These are phyloP conservation scores for Wickerhamiella infanticola DNA, from an alignment of 1,139 yeast genomes.

Conservation along the genomic window DNA sequence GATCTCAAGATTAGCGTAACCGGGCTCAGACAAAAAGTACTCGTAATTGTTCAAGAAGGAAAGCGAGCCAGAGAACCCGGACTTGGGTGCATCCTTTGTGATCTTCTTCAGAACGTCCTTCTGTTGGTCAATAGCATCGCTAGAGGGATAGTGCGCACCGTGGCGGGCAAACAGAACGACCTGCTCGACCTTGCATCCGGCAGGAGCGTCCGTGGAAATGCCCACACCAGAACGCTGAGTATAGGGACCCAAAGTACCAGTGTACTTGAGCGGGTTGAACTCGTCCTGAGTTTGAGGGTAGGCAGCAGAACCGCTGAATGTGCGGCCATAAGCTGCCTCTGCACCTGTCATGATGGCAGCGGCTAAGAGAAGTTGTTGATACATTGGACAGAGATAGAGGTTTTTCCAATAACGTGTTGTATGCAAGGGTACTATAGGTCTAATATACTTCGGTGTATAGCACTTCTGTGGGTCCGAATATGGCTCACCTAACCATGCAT, in stretches of 20 bases:
- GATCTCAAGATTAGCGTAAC: conserved; percentile 19
- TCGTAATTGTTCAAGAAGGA: conserved; percentile 10
- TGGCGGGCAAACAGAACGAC: conserved; percentile 50
- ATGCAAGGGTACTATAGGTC: too few relatives aligned
- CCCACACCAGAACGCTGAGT: conserved; percentile 29
- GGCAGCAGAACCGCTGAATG: conserved; percentile 3
- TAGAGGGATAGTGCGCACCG: conserved; percentile 52
- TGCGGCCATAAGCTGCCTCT: background rate
- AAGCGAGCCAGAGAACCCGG: conserved; percentile 5
- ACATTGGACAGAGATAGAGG: background rate
- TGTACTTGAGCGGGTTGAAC: conserved; percentile 20
- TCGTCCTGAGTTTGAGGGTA: conserved; percentile 21
- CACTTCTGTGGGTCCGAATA: too few relatives aligned
- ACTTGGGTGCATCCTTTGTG: conserved; percentile 2
- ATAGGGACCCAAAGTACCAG: conserved; percentile 34
- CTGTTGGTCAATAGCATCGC: conserved; percentile 9
- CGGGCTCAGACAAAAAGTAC: conserved; percentile 24
- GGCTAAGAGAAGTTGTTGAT: background rate
- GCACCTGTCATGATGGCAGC: background rate
- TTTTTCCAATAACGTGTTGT: too few relatives aligned
- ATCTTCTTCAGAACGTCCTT: conserved; percentile 3
- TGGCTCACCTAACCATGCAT: too few relatives aligned
- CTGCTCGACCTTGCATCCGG: conserved; percentile 40
- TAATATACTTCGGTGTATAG: too few relatives aligned
- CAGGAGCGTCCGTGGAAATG: conserved; percentile 30